Base-by-base conservation (phyloP, 2,329 filamentous ascomycete species). In the Colletotrichum coccodes region DNA sequence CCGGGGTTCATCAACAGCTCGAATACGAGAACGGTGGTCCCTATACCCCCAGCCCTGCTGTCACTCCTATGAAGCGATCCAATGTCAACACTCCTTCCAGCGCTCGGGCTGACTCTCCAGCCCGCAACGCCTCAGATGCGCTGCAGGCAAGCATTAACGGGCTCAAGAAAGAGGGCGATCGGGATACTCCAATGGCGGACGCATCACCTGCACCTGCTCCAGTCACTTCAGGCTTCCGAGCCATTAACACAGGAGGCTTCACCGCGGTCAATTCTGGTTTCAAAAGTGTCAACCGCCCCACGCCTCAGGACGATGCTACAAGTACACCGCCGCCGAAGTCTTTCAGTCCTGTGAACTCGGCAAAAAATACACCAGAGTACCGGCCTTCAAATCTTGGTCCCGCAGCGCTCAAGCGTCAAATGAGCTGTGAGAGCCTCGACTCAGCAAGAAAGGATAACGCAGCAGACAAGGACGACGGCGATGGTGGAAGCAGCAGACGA, bases 1-100 rank as follows among this genome's bases (percentile, higher is more conserved):
- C 96, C 3, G 94, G 94, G 34, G 95, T 98, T n/a, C 95, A 98
- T 75, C 95, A 98, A 75, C 94, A 98, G 80, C 84, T 98, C 11
- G 95, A 98, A 78, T 89, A 93, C 71, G 95, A 98, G 79, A 94
- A 98, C 76, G 95, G 95, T 68, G 96, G 95, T 1, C 94, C 95
- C 18, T 89, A 96, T 70, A 98, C 95, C 0, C 94, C 95, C 3
- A 90, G 87, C 70, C 88, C 88, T 6, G 87, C 84, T 81, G 91
- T 77, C 80, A 94, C 81, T 38, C 94, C 95, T 1, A 84, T 94
- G 76, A 95, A 91, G 76, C 86, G 87, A 65, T 90, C 88, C 6
- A 84, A 81, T 61, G 84, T 87, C 75, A 85, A 90, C 71, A 90
- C 89, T 0, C 89, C 89, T 0, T 85, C 85, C 2, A 88, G 86